A percentile compares a stretch with the other conserved stretches of the same genome.
phyloP scores from a whole-genome alignment of 140 eudicot genomes.

The Oenanthe javanica region DNA sequence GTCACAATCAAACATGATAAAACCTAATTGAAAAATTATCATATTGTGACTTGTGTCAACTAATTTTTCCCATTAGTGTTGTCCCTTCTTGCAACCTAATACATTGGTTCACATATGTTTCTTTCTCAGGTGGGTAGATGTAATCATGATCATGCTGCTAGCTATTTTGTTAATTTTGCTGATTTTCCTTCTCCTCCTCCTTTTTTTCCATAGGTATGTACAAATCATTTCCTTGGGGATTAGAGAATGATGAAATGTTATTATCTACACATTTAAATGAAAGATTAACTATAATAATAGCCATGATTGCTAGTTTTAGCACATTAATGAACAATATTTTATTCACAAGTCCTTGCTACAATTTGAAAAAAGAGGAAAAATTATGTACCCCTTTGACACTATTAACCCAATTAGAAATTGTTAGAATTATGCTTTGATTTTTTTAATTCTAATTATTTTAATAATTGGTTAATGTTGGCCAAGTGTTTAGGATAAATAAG shows the following conservation, averaged over 20 bases:
- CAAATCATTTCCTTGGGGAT: slow-evolving; percentile 3
- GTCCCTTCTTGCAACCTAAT: neutral
- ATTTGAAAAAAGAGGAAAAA: neutral
- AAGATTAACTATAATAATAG: neutral
- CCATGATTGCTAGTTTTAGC: slow-evolving; percentile 5
- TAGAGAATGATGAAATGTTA: neutral
- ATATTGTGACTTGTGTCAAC: neutral
- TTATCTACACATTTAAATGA: neutral
- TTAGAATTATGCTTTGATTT: no score
- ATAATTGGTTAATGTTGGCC: no score
- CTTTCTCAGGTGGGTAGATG: slow-evolving; percentile 68
- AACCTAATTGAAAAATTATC: neutral
- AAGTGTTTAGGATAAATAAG: no score
- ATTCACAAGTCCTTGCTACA: neutral
- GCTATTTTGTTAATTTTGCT: slow-evolving; percentile 47
- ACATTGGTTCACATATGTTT: slow-evolving; percentile 1
- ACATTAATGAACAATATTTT: neutral
- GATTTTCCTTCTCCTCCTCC: slow-evolving; percentile 71
- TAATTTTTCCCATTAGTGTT: neutral
- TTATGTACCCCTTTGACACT: neutral
- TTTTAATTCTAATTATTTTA: no score
- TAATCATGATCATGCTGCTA: slow-evolving; percentile 56
- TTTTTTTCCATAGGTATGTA: slow-evolving; percentile 66
- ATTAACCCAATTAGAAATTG: neutral
- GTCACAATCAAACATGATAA: neutral